These are phyloP conservation scores for Cadophora sp. DNA, from an alignment of 2,329 filamentous ascomycete species.

Conservation along the genomic window DNA sequence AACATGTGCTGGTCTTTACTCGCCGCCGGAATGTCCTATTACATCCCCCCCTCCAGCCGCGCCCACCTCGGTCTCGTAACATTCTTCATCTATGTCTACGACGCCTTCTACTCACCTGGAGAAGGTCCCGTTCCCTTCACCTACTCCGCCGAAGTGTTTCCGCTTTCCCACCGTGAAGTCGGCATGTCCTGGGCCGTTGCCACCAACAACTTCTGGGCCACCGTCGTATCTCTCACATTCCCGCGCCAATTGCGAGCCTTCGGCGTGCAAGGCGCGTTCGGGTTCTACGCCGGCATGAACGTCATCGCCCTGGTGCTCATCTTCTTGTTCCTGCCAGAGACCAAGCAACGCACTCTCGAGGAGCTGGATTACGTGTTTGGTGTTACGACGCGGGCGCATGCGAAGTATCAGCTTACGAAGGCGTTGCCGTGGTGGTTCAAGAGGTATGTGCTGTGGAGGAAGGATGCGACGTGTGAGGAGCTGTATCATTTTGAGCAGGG, in stretches of 20 bases:
- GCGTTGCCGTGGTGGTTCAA: slow-evolving; percentile 67
- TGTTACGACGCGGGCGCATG: slow-evolving; percentile 37
- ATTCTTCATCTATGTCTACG: slow-evolving; percentile 69
- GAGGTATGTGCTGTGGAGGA: slow-evolving; percentile 46
- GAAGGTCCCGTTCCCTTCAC: slow-evolving; percentile 68
- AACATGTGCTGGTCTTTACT: slow-evolving; percentile 73
- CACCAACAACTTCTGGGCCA: slow-evolving; percentile 64
- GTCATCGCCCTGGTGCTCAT: slow-evolving; percentile 61
- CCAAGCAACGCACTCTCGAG: slow-evolving; percentile 53
- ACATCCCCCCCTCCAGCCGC: slow-evolving; percentile 48
- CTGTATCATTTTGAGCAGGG: slow-evolving; percentile 33
- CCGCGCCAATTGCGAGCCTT: slow-evolving; percentile 40
- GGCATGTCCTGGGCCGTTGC: slow-evolving; percentile 70
- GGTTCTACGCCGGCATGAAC: slow-evolving; percentile 62
- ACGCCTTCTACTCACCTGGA: slow-evolving; percentile 66
- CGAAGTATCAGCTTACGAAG: slow-evolving; percentile 49
- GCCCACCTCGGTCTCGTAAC: slow-evolving; percentile 61
- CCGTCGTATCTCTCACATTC: slow-evolving; percentile 65
- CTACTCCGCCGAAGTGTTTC: slow-evolving; percentile 69
- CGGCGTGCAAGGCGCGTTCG: slow-evolving; percentile 51
- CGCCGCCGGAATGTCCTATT: slow-evolving; percentile 65
- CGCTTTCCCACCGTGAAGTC: slow-evolving; percentile 66
- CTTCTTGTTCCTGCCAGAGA: slow-evolving; percentile 64
- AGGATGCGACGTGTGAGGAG: slow-evolving; percentile 24
- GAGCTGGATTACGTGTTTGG: slow-evolving; percentile 56